phyloP scores from a whole-genome alignment of 1,139 yeast species.

The Suhomyces wounanorum region DNA sequence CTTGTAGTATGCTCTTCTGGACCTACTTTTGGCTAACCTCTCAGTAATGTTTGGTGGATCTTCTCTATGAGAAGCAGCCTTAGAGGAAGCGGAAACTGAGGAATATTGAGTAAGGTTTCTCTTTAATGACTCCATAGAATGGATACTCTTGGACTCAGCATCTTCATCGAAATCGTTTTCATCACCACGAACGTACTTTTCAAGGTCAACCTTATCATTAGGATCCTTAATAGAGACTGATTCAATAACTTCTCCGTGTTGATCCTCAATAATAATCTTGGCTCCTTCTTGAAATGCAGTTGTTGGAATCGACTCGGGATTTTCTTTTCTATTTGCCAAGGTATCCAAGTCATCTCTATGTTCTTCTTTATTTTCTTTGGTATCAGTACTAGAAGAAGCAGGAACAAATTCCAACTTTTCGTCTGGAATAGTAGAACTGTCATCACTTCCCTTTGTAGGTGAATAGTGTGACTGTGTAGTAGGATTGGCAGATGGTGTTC shows the following conservation, averaged over 20 bases:
- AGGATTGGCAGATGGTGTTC: constrained; percentile 23
- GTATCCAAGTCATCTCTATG: constrained; percentile 3
- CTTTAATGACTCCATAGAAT: constrained; percentile 43
- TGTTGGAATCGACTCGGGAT: constrained; percentile 23
- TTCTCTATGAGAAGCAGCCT: neutral
- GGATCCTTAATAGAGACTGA: constrained; percentile 24
- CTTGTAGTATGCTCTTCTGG: constrained; percentile 30
- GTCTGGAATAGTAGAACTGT: constrained; percentile 14
- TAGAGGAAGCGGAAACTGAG: constrained; percentile 15
- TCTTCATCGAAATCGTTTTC: neutral
- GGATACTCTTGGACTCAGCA: constrained; percentile 32
- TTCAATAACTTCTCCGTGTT: constrained; percentile 73
- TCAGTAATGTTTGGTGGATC: constrained; percentile 2
- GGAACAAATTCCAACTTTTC: constrained; percentile 12
- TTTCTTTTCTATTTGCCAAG: constrained; percentile 2
- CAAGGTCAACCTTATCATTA: neutral
- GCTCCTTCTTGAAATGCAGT: constrained; percentile 76
- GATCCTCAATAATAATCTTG: constrained; percentile 73
- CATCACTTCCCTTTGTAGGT: constrained; percentile 15
- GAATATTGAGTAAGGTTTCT: constrained; percentile 40
- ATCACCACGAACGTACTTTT: constrained; percentile 9
- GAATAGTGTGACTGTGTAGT: constrained; percentile 12
- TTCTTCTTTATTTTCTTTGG: neutral
- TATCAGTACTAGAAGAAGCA: neutral
- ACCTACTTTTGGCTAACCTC: constrained; percentile 15